Percentiles rank a stretch among this genome's conserved stretches.
These are phyloP conservation scores for Yarrowia sp. DNA, from an alignment of 805 yeast genomes.

Conservation along the genomic window DNA sequence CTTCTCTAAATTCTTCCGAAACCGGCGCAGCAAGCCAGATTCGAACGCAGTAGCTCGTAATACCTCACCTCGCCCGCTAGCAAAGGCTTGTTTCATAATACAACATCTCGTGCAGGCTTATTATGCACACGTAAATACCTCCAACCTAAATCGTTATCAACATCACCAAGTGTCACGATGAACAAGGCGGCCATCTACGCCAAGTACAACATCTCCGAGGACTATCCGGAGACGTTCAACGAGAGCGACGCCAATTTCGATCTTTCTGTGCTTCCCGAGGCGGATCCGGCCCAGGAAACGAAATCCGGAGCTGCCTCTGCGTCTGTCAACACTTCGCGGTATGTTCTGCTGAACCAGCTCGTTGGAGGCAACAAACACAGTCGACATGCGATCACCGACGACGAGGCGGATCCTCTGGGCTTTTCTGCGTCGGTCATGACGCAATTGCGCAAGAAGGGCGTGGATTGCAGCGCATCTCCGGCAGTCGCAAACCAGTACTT, in stretches of 20 bases:
- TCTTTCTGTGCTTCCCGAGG: conserved; percentile 2
- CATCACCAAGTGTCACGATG: neutral
- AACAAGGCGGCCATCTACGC: conserved; percentile 20
- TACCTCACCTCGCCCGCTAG: too few species aligned
- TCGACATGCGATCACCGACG: conserved; percentile 30
- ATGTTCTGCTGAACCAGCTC: conserved; percentile 33
- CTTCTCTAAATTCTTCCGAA: too few species aligned
- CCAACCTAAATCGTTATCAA: conserved; percentile 11
- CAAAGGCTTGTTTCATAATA: too few species aligned
- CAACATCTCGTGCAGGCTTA: too few species aligned
- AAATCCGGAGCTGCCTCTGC: conserved; percentile 16
- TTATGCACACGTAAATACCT: conserved; percentile 14
- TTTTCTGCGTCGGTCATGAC: conserved; percentile 48
- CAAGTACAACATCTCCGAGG: conserved; percentile 22
- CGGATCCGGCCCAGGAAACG: conserved; percentile 3
- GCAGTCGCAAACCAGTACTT: conserved; percentile 47
- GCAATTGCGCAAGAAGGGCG: conserved; percentile 44
- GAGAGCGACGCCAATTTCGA: conserved; percentile 19
- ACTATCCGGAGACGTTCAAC: conserved; percentile 10
- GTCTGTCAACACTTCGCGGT: conserved; percentile 23
- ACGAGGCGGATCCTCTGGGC: conserved; percentile 58
- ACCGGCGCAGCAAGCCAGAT: too few species aligned
- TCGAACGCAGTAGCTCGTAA: too few species aligned
- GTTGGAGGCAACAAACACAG: conserved; percentile 32
- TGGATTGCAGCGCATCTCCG: conserved; percentile 41